Base-by-base conservation (phyloP, 768 basidiomycete genomes). In the Lyophyllum semitale region DNA sequence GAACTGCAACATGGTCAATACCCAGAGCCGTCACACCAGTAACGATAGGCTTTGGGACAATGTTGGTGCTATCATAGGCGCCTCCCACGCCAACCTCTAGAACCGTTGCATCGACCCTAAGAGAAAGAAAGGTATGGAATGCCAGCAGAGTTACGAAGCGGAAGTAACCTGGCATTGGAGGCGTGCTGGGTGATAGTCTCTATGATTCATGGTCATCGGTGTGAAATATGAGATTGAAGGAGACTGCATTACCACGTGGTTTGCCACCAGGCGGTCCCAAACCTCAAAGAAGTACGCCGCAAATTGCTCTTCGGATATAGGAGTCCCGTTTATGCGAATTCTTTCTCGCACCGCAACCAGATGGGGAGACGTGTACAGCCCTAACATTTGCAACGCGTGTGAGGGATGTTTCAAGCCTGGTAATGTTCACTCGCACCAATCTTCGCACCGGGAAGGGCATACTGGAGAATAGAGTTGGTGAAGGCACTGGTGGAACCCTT, bases 401-500 rank as follows among this genome's bases (percentile, higher is more conserved):
- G 42, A 53, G 40, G 53, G 51, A 13, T 41, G 48, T 27, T 35
- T 17, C 23, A 23, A 32, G 15, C 18, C 30, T 33, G 20, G 27
- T 4, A 42, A 17, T 6, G 18, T 13, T 52, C 33, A n/a, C 15
- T 64, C 85, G 60, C 66, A 91, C 94, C 96, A 59, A 91, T 83
- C 77, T 87, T 95, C 78, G 88, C 91, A 2, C 78, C 73, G 7
- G 95, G 88, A 60, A 73, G 81, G n/a, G 80, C 72, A 55, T 82
- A 78, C n/a, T 92, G 83, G 47, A 98, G 76, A 50, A 98, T 87
- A 9, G 90, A 91, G 63, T 94, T 89, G 4, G 84, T 83, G 64
- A 98, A 98, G 8, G 97, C 96, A 60, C 91, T 93, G 1, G 97
- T 95, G 3, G 96, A 98, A 7, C 96, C 96, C 70, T 99, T 99